These are phyloP conservation scores for Pleurotus pulmonarius DNA, from an alignment of 768 basidiomycete species.

Conservation along the genomic window DNA sequence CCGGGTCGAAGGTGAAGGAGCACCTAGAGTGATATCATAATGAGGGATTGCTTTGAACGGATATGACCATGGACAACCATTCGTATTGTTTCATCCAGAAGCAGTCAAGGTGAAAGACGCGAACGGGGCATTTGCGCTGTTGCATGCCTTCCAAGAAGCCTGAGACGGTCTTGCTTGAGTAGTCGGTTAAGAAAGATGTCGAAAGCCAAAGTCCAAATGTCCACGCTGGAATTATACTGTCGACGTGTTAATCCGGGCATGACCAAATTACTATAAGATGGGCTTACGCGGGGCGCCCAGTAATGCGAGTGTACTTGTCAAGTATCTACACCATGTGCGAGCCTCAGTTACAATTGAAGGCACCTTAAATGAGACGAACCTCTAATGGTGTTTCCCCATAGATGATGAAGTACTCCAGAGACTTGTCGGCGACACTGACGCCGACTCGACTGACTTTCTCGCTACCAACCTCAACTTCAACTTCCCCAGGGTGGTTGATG, in stretches of 20 bases:
- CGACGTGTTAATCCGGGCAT: conserved; percentile 13
- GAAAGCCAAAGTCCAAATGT: conserved; percentile 77
- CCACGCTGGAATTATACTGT: conserved; percentile 65
- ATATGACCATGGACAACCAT: conserved; percentile 34
- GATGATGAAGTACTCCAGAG: conserved; percentile 68
- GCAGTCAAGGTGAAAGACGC: conserved; percentile 75
- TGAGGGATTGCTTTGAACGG: background rate
- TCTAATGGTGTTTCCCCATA: conserved; percentile 65
- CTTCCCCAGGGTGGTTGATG: conserved; percentile 73
- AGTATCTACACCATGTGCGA: conserved; percentile 38
- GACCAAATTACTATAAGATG: conserved; percentile 15
- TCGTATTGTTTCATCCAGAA: conserved; percentile 76
- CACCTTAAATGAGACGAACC: conserved; percentile 28
- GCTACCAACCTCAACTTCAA: conserved; percentile 69
- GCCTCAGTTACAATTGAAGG: background rate
- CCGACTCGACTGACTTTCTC: conserved; percentile 66
- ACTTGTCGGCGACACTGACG: conserved; percentile 57
- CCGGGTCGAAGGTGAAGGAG: conserved; percentile 74
- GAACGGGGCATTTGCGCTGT: conserved; percentile 55
- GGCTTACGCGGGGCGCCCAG: conserved; percentile 56
- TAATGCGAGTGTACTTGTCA: conserved; percentile 58
- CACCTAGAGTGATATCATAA: conserved; percentile 41
- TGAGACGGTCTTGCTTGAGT: conserved; percentile 64
- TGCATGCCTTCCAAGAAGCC: conserved; percentile 71
- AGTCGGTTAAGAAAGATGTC: conserved; percentile 72